phyloP scores from a whole-genome alignment of 768 basidiomycete genomes.

The Coprinellus micaceus region DNA sequence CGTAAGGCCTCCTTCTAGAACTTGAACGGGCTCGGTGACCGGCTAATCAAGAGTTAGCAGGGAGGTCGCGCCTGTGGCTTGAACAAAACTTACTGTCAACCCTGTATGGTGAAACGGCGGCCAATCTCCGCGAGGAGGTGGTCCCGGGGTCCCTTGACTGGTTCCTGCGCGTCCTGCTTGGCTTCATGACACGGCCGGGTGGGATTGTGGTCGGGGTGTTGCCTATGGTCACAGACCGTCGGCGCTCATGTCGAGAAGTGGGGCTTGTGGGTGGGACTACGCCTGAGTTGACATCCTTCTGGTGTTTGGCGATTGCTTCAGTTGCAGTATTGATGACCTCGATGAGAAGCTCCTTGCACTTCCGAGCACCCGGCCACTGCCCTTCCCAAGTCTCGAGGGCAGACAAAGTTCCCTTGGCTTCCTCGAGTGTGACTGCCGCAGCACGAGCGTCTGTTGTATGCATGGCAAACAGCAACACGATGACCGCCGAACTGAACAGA shows the following conservation, averaged over 20 bases:
- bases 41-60: constrained; percentile 26
- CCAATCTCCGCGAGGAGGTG: constrained; percentile 47
- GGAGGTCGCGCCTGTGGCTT: not conserved
- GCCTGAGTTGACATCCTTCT: constrained; percentile 14
- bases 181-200: constrained; percentile 44
- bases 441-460: constrained; percentile 66
- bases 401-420: constrained; percentile 67
- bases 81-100: constrained; percentile 52
- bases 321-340: constrained; percentile 68
- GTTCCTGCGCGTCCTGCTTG: constrained; percentile 45
- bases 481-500: constrained; percentile 84
- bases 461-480: constrained; percentile 83
- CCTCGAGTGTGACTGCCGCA: constrained; percentile 74
- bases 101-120: constrained; percentile 61
- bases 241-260: constrained; percentile 44
- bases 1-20: constrained; percentile 68
- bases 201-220: constrained; percentile 32
- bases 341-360: constrained; percentile 76
- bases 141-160: constrained; percentile 56
- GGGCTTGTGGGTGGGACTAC: constrained; percentile 20
- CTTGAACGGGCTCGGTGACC: constrained; percentile 72
- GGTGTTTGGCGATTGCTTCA: constrained; percentile 54
- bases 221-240: constrained; percentile 54
- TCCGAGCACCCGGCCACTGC: constrained; percentile 82
- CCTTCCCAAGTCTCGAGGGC: constrained; percentile 82